phyloP scores from a whole-genome alignment of 768 basidiomycete genomes.

The Lentinula edodes region DNA sequence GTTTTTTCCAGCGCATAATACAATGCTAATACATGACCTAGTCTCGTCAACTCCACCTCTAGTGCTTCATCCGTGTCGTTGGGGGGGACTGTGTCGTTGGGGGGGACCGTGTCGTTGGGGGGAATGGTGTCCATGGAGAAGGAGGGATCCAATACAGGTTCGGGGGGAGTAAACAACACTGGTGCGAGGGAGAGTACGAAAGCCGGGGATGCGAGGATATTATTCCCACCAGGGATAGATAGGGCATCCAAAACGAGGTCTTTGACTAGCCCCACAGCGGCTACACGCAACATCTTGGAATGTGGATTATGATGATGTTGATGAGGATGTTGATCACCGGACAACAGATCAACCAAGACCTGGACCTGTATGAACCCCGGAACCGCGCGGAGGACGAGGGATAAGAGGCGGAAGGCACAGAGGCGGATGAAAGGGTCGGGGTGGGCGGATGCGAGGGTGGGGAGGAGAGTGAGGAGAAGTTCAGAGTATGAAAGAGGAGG shows the following conservation, averaged over 20 bases:
- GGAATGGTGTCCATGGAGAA: too few relatives aligned
- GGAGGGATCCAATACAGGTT: too few relatives aligned
- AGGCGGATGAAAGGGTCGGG: conserved; percentile 50
- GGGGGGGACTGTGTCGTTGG: too few relatives aligned
- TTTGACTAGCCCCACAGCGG: not conserved
- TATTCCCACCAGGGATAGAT: too few relatives aligned
- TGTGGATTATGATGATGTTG: too few relatives aligned
- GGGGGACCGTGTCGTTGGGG: too few relatives aligned
- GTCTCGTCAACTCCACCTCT: conserved; percentile 43
- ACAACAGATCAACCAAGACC: not conserved
- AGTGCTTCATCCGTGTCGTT: too few relatives aligned
- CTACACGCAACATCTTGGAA: not conserved
- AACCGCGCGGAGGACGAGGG: conserved; percentile 47
- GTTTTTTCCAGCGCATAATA: conserved; percentile 60
- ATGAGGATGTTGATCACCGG: too few relatives aligned
- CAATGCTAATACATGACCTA: conserved; percentile 62
- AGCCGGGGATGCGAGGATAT: conserved; percentile 47
- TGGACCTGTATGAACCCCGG: not conserved
- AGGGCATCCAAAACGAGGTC: not conserved
- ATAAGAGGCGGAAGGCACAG: conserved; percentile 59
- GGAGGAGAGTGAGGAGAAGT: conserved; percentile 57
- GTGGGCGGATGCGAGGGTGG: conserved; percentile 50
- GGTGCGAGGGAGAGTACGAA: conserved; percentile 57
- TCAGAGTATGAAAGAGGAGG: too few relatives aligned
- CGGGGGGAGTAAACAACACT: conserved; percentile 53